Evolutionary conservation across 148 eudicot species (phyloP), one percentile per base, ranked within the genome.

Genomic region (Camellia lanceoleosa): DNA sequence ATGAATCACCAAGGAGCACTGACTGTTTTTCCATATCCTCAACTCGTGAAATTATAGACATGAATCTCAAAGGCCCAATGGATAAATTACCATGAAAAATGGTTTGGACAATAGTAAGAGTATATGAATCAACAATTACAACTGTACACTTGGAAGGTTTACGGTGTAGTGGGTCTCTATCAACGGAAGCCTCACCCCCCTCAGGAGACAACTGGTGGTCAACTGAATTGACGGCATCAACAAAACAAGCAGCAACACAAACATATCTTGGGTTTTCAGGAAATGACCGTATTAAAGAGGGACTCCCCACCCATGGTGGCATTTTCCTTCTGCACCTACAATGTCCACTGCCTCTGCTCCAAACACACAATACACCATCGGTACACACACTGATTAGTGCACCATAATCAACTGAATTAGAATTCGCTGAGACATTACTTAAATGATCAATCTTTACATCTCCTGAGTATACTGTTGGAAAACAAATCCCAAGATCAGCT

Each of bases 281-380:
- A 78, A 97, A 77, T 65, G 86, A 20, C 82, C 76, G 91, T 68
- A 90, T 69, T 81, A 88, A 85, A 61, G 85, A 88, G 77, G 99
- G 98, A 76, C 83, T 90, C 61, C 99, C 99, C 10, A 88, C 90
- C 99, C 98, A 97, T 75, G 99, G 93, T 71, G 98, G 99, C 89
- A 97, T 71, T 85, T 91, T 97, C 84, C 97, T 92, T 80, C 92
- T 91, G 42, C 98, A 88, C 82, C 92, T 94, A 79, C 99, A 97
- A 74, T 92, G 97, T 73, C 98, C 97, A 87, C 92, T 94, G 61
- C 88, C 86, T 85, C 97, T 89, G 85, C 93, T 92, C 99, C 99
- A 97, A 71, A 97, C 86, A 70, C 97, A 97, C 84, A 97, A 84
- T 58, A 94, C 95, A 78, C 99, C 98, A 87, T 94, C 98, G 75